Conservation (phyloP, 1,284 basidiomycete species). For the Trichosporon faecale region DNA sequence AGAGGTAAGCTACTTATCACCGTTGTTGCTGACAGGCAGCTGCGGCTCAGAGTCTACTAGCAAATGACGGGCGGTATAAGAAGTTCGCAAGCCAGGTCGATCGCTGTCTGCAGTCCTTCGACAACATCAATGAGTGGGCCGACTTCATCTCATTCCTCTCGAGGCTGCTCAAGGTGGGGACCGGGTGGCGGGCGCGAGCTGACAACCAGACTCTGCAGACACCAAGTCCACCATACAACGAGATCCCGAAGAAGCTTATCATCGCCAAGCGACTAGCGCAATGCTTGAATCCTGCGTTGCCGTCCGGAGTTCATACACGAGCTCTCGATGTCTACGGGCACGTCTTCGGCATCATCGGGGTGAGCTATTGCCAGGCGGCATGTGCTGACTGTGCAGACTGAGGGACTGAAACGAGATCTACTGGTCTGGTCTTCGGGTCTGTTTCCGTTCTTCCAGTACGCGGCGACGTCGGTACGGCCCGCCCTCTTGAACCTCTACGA, state of each 20-base stretch:
- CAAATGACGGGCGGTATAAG: constrained; percentile 84
- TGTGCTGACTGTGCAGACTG: constrained; percentile 58
- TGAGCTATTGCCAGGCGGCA: constrained; percentile 53
- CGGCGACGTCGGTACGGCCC: constrained; percentile 92
- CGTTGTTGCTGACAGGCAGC: constrained; percentile 22
- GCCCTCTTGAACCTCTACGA: constrained; percentile 82
- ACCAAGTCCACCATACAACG: constrained; percentile 77
- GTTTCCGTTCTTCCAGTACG: constrained; percentile 98
- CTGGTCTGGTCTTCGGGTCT: constrained; percentile 92
- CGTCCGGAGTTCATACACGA: constrained; percentile 92
- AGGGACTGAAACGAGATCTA: constrained; percentile 83
- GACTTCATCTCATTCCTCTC: constrained; percentile 98
- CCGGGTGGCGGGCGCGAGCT: neutral
- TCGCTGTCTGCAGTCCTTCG: constrained; percentile 86
- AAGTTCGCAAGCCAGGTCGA: constrained; percentile 91
- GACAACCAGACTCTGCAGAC: constrained; percentile 71
- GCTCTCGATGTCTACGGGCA: constrained; percentile 94
- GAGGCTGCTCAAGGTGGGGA: constrained; percentile 79
- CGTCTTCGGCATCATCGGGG: constrained; percentile 83
- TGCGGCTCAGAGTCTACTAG: constrained; percentile 40
- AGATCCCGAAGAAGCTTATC: constrained; percentile 90
- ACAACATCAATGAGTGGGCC: constrained; percentile 98
- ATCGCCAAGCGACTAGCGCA: constrained; percentile 94
- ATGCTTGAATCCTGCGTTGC: constrained; percentile 93
- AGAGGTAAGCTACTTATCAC: constrained; percentile 33